Base-by-base conservation (phyloP, 495 filamentous ascomycete species). In the Aspergillus heteromorphus region DNA sequence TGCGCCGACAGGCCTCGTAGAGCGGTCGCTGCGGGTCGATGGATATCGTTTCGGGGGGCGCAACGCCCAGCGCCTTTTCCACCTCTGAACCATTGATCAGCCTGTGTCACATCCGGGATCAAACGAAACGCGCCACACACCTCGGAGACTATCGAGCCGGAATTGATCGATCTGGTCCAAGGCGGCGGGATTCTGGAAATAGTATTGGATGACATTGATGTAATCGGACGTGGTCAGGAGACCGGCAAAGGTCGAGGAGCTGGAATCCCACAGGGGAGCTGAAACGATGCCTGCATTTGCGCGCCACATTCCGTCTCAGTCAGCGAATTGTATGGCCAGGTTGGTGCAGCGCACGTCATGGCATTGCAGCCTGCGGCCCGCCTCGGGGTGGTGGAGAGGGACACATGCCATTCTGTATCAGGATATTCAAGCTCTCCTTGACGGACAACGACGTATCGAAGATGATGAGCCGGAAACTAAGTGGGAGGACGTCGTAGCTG, bases 181-280 rank as follows among this genome's bases (percentile, higher is more conserved):
- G 11, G 89, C 86, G 41, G 92, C 89, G 14, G 95, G 95, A 62
- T 92, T 95, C 73, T 97, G 92, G 84, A 93, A 97, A 75, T 97
- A 97, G 70, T 97, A 99, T 72, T 97, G 95, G 49, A 99, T 95
- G 51, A 99, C 87, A 67, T 99, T 99, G 76, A 99, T 77, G 69
- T 93, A 99, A 70, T 99, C 93, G 57, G 90, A 93, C 43, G 89
- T 95, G 18, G 93, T 97, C 63, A 99, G 79, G 20, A 97, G 78
- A 48, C 93, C 93, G 20, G 95, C 93, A 66, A 97, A 99, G 19
- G 86, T 90, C 21, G 91, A 96, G 4, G 86, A 88, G 52, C 89
- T 89, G 29, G 92, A 96, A 72, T 99, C 93, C 93, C 93, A 99
- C 58, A 99, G 79, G 21, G 93, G 93, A 19, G 93, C 93, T 40